A percentile compares a stretch with the other conserved stretches of the same genome.
Evolutionary conservation across 2,329 filamentous ascomycete species (phyloP).

Genomic region (Fusarium coffeatum): DNA sequence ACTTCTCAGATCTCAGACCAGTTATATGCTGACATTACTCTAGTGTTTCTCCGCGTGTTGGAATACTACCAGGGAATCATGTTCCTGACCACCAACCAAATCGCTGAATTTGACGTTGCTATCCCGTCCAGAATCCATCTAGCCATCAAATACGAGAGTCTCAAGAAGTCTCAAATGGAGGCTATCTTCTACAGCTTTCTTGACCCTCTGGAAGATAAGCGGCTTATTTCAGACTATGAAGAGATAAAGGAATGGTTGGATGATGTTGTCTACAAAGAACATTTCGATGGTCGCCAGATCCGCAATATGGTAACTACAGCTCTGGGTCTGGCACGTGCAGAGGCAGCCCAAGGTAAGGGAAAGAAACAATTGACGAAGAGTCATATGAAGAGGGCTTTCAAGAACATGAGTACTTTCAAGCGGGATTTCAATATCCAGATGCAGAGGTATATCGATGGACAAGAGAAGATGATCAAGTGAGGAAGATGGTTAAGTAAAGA

Average conservation of each 20-base stretch:
- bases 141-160: too few relatives aligned
- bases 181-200: rapidly evolving
- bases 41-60: too few relatives aligned
- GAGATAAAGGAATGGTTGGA: rapidly evolving
- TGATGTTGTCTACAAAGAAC: too few relatives aligned
- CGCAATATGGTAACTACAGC: too few relatives aligned
- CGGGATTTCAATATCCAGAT: rapidly evolving
- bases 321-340: rapidly evolving
- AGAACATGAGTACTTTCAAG: background rate
- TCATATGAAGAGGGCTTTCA: too few relatives aligned
- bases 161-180: rapidly evolving
- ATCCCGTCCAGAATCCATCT: too few relatives aligned
- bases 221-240: rapidly evolving
- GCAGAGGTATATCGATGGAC: background rate
- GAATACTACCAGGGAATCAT: too few relatives aligned
- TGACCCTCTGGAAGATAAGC: rapidly evolving
- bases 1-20: too few relatives aligned
- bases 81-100: too few relatives aligned
- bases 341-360: rapidly evolving
- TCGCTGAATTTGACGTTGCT: too few relatives aligned
- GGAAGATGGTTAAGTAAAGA: rapidly evolving
- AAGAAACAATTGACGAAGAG: rapidly evolving
- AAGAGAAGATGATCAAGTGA: background rate
- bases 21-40: too few relatives aligned
- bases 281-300: too few relatives aligned